A percentile compares a stretch with the other conserved stretches of the same genome.
Evolutionary conservation across 805 yeast genomes (phyloP).

Genomic region (Wickerhamomyces kurtzmanii): DNA sequence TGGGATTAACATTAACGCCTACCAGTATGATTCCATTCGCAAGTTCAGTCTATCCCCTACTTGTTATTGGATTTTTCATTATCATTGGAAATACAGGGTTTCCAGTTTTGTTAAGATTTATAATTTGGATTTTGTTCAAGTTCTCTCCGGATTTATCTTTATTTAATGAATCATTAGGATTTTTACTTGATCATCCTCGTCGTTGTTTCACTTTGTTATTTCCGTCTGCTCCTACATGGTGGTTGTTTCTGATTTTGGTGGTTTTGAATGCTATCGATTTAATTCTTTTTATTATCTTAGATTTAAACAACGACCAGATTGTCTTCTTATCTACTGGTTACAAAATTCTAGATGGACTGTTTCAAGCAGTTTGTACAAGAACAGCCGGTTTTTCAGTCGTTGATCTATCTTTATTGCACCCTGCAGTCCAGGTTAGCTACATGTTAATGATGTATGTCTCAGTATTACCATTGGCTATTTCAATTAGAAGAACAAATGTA

Average conservation of each 20-base stretch:
- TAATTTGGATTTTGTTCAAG: conserved; percentile 73
- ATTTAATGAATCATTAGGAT: conserved; percentile 67
- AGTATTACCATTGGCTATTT: conserved; percentile 90
- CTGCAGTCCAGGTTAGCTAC: conserved; percentile 89
- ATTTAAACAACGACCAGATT: conserved; percentile 45
- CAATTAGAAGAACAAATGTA: conserved; percentile 93
- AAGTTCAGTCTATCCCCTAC: conserved; percentile 51
- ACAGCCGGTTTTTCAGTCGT: conserved; percentile 87
- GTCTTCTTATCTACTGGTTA: conserved; percentile 52
- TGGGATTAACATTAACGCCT: conserved; percentile 77
- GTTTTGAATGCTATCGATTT: conserved; percentile 69
- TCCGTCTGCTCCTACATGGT: conserved; percentile 92
- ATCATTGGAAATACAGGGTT: conserved; percentile 93
- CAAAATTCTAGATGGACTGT: conserved; percentile 72
- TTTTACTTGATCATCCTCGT: conserved; percentile 89
- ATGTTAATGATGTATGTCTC: conserved; percentile 98
- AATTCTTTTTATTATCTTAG: conserved; percentile 71
- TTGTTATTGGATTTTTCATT: conserved; percentile 60
- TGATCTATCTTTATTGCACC: conserved; percentile 61
- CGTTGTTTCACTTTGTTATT: conserved; percentile 90
- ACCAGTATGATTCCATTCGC: conserved; percentile 68
- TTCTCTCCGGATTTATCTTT: conserved; percentile 56
- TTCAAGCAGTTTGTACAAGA: conserved; percentile 86
- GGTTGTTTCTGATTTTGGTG: conserved; percentile 72
- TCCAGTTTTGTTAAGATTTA: conserved; percentile 71